Evolutionary conservation across 2,329 filamentous ascomycete species (phyloP), one percentile per base, ranked within the genome.

Genomic region (Aspergillus arachidicola): DNA sequence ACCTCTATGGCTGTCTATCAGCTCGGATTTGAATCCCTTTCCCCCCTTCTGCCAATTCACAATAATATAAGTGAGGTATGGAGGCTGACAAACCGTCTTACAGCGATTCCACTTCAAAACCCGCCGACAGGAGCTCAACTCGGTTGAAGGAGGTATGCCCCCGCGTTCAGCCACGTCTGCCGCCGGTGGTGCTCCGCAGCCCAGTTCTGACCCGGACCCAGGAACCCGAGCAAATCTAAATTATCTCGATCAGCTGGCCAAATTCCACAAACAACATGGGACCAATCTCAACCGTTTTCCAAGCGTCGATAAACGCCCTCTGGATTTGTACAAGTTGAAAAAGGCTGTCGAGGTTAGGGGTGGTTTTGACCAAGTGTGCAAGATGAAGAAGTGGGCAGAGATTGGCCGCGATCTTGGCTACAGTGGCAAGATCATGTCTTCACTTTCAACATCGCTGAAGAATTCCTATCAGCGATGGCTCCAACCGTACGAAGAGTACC

Each of bases 381-480:
- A 97, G 79, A 86, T 90, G 61, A 99, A 99, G 81, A 98, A 98
- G 81, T 99, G 95, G 95, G 95, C 95, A 19, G 95, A 99, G 78
- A 98, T 99, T 71, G 95, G 95, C 38, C 89, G 95, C 73, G 95
- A 98, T 76, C 82, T 99, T 55, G 95, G 95, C 60, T 99, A 99
- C 79, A 98, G 94, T 75, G 95, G 95, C 75, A 99, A 99, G 82
- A 99, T 99, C 67, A 99, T 99, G 95, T 98, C 94, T 2, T 98
- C 95, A 10, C 82, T 99, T 54, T 99, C 95, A 6, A 99, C 95
- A 0, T 98, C 95, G 6, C 85, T 99, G 48, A 99, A 98, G 78
- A 99, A 99, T 78, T 98, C 95, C 0, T 99, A 96, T 72, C 93
- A 97, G 76, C 90, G 94, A 79, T 99, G 95, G 92, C 88, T 99